Evolutionary conservation across 225 moss, liverwort and hornwort species (phyloP).

Genomic region (Ulota crispa): DNA sequence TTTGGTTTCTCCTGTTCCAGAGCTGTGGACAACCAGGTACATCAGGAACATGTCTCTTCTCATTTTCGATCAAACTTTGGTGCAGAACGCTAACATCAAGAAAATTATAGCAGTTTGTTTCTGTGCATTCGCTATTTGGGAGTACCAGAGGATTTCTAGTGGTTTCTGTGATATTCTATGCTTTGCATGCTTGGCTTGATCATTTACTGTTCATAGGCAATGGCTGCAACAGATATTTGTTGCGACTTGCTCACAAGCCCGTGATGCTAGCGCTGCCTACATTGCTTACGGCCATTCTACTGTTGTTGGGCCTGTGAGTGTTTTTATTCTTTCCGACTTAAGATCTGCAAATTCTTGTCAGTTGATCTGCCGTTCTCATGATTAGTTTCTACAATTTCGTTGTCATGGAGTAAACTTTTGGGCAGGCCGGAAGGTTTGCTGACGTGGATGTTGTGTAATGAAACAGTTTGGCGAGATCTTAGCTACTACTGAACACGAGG

Average conservation of each 20-base stretch:
- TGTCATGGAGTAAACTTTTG: not conserved
- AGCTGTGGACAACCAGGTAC: slow-evolving; percentile 98
- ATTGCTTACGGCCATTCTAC: slow-evolving; percentile 95
- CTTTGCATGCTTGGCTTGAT: not conserved
- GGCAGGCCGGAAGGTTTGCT: not conserved
- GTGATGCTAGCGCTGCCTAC: slow-evolving; percentile 62
- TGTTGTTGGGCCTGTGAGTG: slow-evolving; percentile 89
- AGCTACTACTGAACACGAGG: slow-evolving; percentile 87
- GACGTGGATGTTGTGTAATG: not conserved
- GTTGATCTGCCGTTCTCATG: not conserved
- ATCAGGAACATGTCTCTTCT: not conserved
- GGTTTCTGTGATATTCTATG: not conserved
- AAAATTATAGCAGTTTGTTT: not conserved
- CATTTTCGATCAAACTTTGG: not conserved
- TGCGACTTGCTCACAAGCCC: slow-evolving; percentile 81
- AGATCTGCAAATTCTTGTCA: not conserved
- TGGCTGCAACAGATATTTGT: slow-evolving; percentile 70
- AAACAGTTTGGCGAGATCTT: slow-evolving; percentile 87
- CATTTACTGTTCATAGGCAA: not conserved
- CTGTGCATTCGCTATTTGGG: not conserved
- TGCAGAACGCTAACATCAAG: not conserved
- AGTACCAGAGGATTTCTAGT: not conserved
- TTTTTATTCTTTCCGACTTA: not conserved
- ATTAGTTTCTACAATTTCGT: not conserved
- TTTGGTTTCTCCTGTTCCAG: slow-evolving; percentile 37